phyloP scores from a whole-genome alignment of 768 basidiomycete species.

The Inosperma sp. region DNA sequence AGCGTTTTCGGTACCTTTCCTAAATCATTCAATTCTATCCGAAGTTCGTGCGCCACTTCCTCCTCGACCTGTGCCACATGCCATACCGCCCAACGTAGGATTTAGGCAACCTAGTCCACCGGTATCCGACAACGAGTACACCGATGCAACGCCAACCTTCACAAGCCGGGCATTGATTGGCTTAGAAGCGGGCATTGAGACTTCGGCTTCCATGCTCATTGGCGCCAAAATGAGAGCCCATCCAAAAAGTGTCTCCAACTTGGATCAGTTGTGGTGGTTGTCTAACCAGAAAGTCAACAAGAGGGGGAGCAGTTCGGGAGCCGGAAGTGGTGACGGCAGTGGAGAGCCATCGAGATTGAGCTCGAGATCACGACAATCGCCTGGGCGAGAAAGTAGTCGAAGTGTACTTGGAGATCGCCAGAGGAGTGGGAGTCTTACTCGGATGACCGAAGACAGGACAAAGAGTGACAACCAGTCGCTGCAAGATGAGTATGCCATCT shows the following conservation, averaged over 20 bases:
- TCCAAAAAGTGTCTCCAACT: slow-evolving; percentile 44
- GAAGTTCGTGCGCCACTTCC: slow-evolving; percentile 59
- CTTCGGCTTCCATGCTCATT: slow-evolving; percentile 6
- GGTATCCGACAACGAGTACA: slow-evolving; percentile 9
- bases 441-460: slow-evolving; percentile 32
- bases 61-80: slow-evolving; percentile 19
- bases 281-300: slow-evolving; percentile 66
- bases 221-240: slow-evolving; percentile 28
- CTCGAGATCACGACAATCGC: slow-evolving; percentile 38
- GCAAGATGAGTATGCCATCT: slow-evolving; percentile 63
- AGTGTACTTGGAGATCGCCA: slow-evolving; percentile 27
- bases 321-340: slow-evolving; percentile 25
- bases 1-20: slow-evolving; percentile 62
- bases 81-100: slow-evolving; percentile 5
- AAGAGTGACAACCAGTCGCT: slow-evolving; percentile 43
- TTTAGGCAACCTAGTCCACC: slow-evolving; percentile 29
- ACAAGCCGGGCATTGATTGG: slow-evolving; percentile 11
- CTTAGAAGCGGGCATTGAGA: slow-evolving; percentile 1
- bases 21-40: slow-evolving; percentile 61
- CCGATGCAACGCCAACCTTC: slow-evolving; percentile 17
- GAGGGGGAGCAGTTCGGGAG: slow-evolving; percentile 10
- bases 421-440: slow-evolving; percentile 46
- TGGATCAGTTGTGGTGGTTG: slow-evolving; percentile 71
- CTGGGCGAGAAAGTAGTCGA: slow-evolving; percentile 17
- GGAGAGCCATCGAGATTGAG: slow-evolving; percentile 44